phyloP scores from a whole-genome alignment of 2,329 filamentous ascomycete genomes.

The Epichloe sylvatica region DNA sequence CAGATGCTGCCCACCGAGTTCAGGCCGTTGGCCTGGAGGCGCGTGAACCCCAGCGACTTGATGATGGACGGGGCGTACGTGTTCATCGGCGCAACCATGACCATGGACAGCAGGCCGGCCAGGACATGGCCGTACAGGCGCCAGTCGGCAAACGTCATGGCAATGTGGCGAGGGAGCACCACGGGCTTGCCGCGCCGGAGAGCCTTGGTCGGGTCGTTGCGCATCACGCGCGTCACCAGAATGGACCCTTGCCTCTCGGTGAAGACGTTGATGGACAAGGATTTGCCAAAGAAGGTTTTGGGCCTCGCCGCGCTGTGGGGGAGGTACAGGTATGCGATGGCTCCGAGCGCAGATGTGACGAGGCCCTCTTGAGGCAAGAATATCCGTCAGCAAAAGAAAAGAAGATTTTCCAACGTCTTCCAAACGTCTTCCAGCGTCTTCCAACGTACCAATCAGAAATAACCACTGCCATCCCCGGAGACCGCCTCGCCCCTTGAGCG shows the following conservation, averaged over 20 bases:
- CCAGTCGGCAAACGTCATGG: slow-evolving; percentile 16
- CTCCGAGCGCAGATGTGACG: slow-evolving; percentile 12
- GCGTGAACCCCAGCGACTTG: slow-evolving; percentile 14
- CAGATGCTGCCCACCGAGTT: slow-evolving; percentile 17
- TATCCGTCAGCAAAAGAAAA: too few species aligned
- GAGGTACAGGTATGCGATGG: slow-evolving; percentile 15
- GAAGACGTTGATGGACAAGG: slow-evolving; percentile 11
- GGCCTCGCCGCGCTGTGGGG: slow-evolving; percentile 14
- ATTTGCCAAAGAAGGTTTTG: slow-evolving; percentile 14
- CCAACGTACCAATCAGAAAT: slow-evolving; percentile 14
- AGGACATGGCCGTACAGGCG: slow-evolving; percentile 16
- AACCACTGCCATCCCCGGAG: slow-evolving; percentile 19
- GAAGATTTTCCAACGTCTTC: too few species aligned
- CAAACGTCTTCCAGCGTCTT: too few species aligned
- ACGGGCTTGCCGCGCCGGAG: slow-evolving; percentile 13
- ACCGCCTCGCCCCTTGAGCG: slow-evolving; percentile 12
- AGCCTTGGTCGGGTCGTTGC: slow-evolving; percentile 17
- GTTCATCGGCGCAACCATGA: slow-evolving; percentile 19
- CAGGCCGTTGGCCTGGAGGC: slow-evolving; percentile 16
- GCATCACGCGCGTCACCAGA: slow-evolving; percentile 15
- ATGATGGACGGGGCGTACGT: slow-evolving; percentile 19
- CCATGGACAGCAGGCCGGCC: slow-evolving; percentile 15
- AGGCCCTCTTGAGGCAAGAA: slow-evolving; percentile 11
- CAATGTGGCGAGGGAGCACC: slow-evolving; percentile 12
- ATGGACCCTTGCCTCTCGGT: slow-evolving; percentile 13